phyloP scores from a whole-genome alignment of 345 rosid genomes.

The Eucalyptus marginata region DNA sequence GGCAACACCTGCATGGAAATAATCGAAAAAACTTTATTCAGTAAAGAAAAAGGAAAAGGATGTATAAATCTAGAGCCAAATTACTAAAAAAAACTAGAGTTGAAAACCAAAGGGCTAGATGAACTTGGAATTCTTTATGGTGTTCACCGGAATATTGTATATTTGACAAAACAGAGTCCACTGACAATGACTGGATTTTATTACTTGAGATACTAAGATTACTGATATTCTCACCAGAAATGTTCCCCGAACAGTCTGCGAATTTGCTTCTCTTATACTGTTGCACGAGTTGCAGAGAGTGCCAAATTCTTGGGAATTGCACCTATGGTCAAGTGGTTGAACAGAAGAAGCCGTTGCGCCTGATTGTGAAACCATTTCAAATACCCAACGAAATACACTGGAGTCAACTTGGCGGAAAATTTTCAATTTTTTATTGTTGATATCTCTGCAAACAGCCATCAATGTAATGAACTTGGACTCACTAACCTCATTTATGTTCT shows the following conservation, averaged over 20 bases:
- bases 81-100: too few relatives aligned
- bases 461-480: neutral
- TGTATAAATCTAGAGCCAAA: too few relatives aligned
- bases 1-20: too few relatives aligned
- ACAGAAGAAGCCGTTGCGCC: conserved; percentile 81
- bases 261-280: conserved; percentile 47
- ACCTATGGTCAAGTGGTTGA: conserved; percentile 40
- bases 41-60: too few relatives aligned
- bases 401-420: too few relatives aligned
- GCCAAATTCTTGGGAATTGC: conserved; percentile 37
- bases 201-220: neutral
- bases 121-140: too few relatives aligned
- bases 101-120: too few relatives aligned
- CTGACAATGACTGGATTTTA: neutral
- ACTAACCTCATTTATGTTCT: neutral
- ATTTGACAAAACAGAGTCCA: too few relatives aligned
- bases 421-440: too few relatives aligned
- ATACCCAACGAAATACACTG: neutral
- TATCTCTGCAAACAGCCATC: neutral
- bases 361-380: neutral
- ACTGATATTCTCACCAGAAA: conserved; percentile 41
- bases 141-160: too few relatives aligned
- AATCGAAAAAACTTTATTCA: too few relatives aligned
- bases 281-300: conserved; percentile 50
- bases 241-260: conserved; percentile 75